Conservation (phyloP, 1,284 basidiomycete genomes). For the Heliocybe sulcata region DNA sequence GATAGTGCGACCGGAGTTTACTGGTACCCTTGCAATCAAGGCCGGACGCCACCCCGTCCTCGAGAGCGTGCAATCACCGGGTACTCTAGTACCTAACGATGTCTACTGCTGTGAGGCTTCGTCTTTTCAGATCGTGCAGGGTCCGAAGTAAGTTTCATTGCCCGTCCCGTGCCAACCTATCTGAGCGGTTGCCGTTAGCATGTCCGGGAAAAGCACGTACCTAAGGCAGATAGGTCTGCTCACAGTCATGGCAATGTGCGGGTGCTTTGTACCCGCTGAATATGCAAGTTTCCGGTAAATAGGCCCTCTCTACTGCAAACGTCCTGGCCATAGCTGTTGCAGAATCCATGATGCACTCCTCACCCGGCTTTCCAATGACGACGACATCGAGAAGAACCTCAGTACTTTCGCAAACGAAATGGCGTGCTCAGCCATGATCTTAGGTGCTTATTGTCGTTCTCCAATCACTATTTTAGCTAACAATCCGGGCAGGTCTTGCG, state of each 20-base stretch:
- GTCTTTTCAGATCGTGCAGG: constrained; percentile 84
- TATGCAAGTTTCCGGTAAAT: constrained; percentile 77
- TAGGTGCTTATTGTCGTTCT: constrained; percentile 38
- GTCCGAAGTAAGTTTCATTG: constrained; percentile 66
- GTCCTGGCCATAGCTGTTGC: neutral
- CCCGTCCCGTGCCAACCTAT: no score
- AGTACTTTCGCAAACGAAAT: constrained; percentile 95
- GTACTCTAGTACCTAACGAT: constrained; percentile 78
- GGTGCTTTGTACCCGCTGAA: constrained; percentile 87
- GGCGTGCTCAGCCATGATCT: constrained; percentile 83
- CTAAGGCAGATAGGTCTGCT: constrained; percentile 83
- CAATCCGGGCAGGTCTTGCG: constrained; percentile 61
- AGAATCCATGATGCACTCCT: constrained; percentile 81
- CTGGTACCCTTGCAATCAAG: constrained; percentile 80
- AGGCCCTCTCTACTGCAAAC: neutral
- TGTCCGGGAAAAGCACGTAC: constrained; percentile 84
- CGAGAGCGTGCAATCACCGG: constrained; percentile 63
- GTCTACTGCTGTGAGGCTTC: constrained; percentile 78
- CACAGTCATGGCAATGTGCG: constrained; percentile 81
- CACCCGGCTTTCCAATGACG: constrained; percentile 87
- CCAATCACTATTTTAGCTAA: neutral
- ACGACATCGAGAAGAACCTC: constrained; percentile 79
- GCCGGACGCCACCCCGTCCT: constrained; percentile 82
- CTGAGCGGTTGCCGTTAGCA: no score
- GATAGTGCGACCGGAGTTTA: constrained; percentile 83